phyloP scores from a whole-genome alignment of 805 yeast species.

The Nakazawaea holstii region DNA sequence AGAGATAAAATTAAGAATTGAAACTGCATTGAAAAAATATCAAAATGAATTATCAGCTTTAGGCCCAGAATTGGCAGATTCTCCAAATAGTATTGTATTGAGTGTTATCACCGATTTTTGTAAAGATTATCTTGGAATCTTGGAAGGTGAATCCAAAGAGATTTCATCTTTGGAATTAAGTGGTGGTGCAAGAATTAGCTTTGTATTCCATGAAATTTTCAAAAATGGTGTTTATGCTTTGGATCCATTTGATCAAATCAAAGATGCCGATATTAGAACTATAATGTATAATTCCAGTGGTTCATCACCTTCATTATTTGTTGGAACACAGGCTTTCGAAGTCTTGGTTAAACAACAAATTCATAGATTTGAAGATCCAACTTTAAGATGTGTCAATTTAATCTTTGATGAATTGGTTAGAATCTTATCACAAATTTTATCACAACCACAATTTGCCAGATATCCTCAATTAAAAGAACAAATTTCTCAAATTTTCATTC shows the following conservation, averaged over 20 bases:
- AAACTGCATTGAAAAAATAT: slow-evolving; percentile 77
- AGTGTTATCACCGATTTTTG: slow-evolving; percentile 89
- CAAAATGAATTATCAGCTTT: slow-evolving; percentile 69
- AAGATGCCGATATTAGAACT: slow-evolving; percentile 93
- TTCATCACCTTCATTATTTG: slow-evolving; percentile 91
- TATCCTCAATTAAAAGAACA: slow-evolving; percentile 91
- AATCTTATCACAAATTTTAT: slow-evolving; percentile 77
- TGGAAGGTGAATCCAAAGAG: slow-evolving; percentile 91
- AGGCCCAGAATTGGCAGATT: slow-evolving; percentile 86
- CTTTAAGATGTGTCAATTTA: slow-evolving; percentile 79
- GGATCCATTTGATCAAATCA: slow-evolving; percentile 95
- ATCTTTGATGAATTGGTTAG: slow-evolving; percentile 94
- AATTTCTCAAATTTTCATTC: slow-evolving; percentile 72
- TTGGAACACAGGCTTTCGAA: slow-evolving; percentile 96
- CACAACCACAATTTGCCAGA: slow-evolving; percentile 77
- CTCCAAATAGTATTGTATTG: slow-evolving; percentile 85
- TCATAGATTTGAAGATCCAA: slow-evolving; percentile 90
- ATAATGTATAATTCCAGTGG: slow-evolving; percentile 97
- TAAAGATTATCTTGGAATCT: slow-evolving; percentile 83
- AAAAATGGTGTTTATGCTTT: slow-evolving; percentile 87
- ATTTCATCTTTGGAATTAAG: slow-evolving; percentile 84
- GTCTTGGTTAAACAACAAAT: slow-evolving; percentile 93
- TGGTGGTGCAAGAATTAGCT: slow-evolving; percentile 97
- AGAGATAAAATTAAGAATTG: slow-evolving; percentile 87
- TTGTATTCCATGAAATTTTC: slow-evolving; percentile 94